Evolutionary conservation across 1,284 basidiomycete species (phyloP), one percentile per base, ranked within the genome.

Genomic region (Heterobasidion irregulare): DNA sequence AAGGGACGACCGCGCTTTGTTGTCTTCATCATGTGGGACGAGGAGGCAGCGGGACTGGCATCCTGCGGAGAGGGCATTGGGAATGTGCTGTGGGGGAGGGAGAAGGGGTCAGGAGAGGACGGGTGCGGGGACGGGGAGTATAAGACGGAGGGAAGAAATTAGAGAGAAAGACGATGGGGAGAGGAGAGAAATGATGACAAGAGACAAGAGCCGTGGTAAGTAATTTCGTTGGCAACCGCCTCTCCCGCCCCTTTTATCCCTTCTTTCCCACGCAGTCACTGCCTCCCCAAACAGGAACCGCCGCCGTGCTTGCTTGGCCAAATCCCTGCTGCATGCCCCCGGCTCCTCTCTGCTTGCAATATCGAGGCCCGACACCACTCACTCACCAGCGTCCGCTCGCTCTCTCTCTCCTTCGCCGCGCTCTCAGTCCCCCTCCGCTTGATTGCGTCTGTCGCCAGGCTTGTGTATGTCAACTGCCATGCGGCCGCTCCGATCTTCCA

Each of bases 21-120:
- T 32, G 90, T 94, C 82, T 95, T 95, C 92, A 96, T 95, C 86
- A 95, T 89, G 69, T 95, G 93, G 44, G 90, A 92, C 53, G 86
- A 82, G 58, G 80, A 82, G 53, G 79, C 75, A 54, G 63, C 51
- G 41, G 62, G 61, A 26, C 53, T 34, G 18, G 59, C 54, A 48
- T 62, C 61, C 62, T 78, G 77, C 34, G 71, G 60, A 43, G 69
- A n/a, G 2, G 10, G 38, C 12, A n/a, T 10, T 6, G 38, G 12
- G 12, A 41, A 2, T 12, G n/a, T 10, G 38, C 38, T 41, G 38
- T n/a, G 10, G n/a, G 38, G 38, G 10, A 41, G 38, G 38, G 38
- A 41, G 38, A 41, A n/a, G n/a, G 8, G 10, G n/a, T 41, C 12
- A 41, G n/a, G 38, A 41, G 38, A 41, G 38, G n/a, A 3, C 12